These are phyloP conservation scores for Triglochin maritima DNA, from an alignment of 106 monocot species.

Conservation along the genomic window DNA sequence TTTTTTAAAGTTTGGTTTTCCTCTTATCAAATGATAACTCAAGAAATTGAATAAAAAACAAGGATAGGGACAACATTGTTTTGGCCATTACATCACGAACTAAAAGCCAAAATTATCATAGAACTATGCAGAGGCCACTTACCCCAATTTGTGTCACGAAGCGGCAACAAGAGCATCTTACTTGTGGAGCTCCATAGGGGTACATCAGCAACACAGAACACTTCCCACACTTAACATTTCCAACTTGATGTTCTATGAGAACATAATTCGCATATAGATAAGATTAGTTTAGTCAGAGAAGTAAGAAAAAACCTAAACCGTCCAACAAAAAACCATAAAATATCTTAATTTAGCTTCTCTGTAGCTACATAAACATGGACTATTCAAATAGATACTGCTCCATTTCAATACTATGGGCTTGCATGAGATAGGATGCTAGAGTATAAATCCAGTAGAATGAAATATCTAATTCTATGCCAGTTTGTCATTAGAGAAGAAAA, in stretches of 20 bases:
- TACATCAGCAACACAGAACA: constrained; percentile 62
- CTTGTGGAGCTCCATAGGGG: constrained; percentile 54
- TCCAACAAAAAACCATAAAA: neutral
- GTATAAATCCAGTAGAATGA: neutral
- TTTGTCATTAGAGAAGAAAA: too few species aligned
- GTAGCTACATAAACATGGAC: neutral
- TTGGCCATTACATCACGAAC: neutral
- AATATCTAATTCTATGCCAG: neutral
- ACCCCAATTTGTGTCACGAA: constrained; percentile 68
- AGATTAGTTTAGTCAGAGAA: neutral
- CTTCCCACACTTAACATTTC: constrained; percentile 55
- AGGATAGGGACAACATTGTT: neutral
- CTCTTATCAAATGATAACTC: neutral
- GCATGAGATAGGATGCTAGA: neutral
- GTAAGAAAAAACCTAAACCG: too few species aligned
- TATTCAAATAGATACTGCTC: too few species aligned
- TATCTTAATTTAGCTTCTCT: neutral
- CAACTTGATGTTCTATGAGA: constrained; percentile 54
- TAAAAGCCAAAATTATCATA: constrained; percentile 9
- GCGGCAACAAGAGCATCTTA: constrained; percentile 54
- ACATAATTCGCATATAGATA: neutral
- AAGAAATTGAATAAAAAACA: neutral
- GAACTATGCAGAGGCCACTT: constrained; percentile 12
- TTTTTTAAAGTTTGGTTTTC: too few species aligned
- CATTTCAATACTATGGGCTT: neutral